A percentile compares a stretch with the other conserved stretches of the same genome.
Evolutionary conservation across 768 basidiomycete genomes (phyloP).

Genomic region (Suillus ampliporus): DNA sequence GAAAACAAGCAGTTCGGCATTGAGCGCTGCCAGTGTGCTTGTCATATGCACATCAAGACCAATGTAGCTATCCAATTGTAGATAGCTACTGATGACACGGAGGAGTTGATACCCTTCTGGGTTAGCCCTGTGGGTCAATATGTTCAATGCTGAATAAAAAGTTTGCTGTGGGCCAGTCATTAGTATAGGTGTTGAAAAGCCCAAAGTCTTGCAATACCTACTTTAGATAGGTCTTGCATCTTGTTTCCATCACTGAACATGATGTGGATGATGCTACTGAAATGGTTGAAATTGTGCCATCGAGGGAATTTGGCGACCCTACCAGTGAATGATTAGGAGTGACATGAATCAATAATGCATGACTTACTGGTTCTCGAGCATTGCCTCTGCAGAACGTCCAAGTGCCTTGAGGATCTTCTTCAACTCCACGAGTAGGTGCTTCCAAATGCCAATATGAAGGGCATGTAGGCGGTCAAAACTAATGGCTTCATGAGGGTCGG

Average conservation of each 20-base stretch:
- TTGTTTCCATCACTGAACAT: conserved; percentile 42
- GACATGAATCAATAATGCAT: no score
- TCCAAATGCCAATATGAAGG: conserved; percentile 5
- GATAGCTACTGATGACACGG: conserved; percentile 34
- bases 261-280: conserved; percentile 15
- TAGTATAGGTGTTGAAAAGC: neutral
- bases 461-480: conserved; percentile 6
- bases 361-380: neutral
- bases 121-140: neutral
- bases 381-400: no score
- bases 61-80: conserved; percentile 36
- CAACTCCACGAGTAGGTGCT: conserved; percentile 9
- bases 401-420: neutral
- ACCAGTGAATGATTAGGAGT: no score
- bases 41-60: conserved; percentile 39
- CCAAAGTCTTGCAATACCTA: no score
- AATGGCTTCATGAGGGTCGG: conserved; percentile 6
- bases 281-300: conserved; percentile 1
- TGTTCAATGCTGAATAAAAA: conserved; percentile 13
- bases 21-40: conserved; percentile 26
- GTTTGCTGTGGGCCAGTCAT: conserved; percentile 4
- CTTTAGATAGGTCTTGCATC: conserved; percentile 41
- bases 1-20: conserved; percentile 26
- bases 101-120: conserved; percentile 32
- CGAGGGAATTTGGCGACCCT: neutral